phyloP scores from a whole-genome alignment of 2,329 filamentous ascomycete genomes.

The Hirsutella rhossiliensis region DNA sequence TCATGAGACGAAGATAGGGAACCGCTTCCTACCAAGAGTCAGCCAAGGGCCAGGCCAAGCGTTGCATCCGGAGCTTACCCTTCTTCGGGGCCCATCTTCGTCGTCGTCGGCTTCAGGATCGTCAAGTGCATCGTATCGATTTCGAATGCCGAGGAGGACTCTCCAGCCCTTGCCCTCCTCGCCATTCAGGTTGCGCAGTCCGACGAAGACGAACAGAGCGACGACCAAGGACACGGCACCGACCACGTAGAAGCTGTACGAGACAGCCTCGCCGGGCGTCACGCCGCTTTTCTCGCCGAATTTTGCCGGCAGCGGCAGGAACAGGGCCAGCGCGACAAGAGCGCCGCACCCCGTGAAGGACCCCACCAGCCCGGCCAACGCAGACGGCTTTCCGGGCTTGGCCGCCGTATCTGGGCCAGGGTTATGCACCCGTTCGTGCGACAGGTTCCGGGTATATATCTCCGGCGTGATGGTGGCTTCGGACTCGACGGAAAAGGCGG shows the following conservation, averaged over 20 bases:
- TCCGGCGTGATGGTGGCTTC: constrained; percentile 65
- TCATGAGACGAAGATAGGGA: constrained; percentile 48
- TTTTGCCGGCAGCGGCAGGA: constrained; percentile 74
- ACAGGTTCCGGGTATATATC: constrained; percentile 31
- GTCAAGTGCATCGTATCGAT: constrained; percentile 9
- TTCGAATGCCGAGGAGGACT: constrained; percentile 35
- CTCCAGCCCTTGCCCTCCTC: constrained; percentile 69
- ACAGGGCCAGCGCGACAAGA: constrained; percentile 67
- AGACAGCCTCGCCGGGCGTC: constrained; percentile 62
- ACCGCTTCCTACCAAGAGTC: constrained; percentile 23
- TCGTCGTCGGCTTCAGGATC: constrained; percentile 10
- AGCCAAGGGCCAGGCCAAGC: neutral
- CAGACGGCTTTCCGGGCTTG: constrained; percentile 34
- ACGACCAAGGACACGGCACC: constrained; percentile 60
- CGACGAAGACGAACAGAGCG: constrained; percentile 64
- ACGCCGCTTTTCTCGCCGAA: constrained; percentile 63
- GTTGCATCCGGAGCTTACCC: constrained; percentile 12
- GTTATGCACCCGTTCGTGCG: constrained; percentile 12
- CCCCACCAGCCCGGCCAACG: constrained; percentile 79
- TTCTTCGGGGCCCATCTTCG: constrained; percentile 8
- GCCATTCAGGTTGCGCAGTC: constrained; percentile 55
- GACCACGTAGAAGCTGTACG: constrained; percentile 81
- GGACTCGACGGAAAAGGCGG: constrained; percentile 58
- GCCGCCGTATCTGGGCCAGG: constrained; percentile 10
- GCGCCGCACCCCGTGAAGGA: constrained; percentile 89